Base-by-base conservation (phyloP, 805 yeast species). In the Torulaspora quercuum region DNA sequence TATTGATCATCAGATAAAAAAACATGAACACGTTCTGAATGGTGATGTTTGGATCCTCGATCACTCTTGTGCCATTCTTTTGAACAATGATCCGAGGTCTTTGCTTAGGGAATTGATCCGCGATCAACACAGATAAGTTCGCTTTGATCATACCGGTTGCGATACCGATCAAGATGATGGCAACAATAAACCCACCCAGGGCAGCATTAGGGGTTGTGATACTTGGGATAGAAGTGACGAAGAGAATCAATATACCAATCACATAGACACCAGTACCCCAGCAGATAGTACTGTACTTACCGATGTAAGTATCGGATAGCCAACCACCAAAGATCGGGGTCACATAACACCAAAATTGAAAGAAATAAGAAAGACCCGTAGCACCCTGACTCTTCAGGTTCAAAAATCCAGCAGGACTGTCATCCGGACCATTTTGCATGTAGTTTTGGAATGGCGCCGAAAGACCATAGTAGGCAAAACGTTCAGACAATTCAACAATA, bases 141-240 rank as follows among this genome's bases (percentile, higher is more conserved):
- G 88, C 70, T 59, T 84, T 84, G 56, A 84, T 84, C 49, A 87
- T 81, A 53, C 92, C 92, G 20, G 92, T 80, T 25, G 87, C 90
- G 25, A 81, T 49, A 48, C 90, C 90, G 50, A 84, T 75, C 35
- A 77, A 55, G 41, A 67, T 43, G 33, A 66, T 61, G 17, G 67
- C 44, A 11, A 57, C 53, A 37, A 65, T 53, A 12, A 77, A 75
- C 26, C 90, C 89, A 45, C 79, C 87, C 37, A 77, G 57, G 19
- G 84, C 76, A 18, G 77, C 73, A 14, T 67, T 65, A 16, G 59
- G 58, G 23, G 74, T 65, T 26, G 80, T 69, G 11, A 72, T 65
- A 15, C 59, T 39, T 16, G 88, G 89, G 35, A 82, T 61, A 6
- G 89, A 78, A 19, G 92, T 82, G 41, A 78, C 67, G 55, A 82